These are phyloP conservation scores for Raphanus raphanistrum DNA, from an alignment of 345 rosid species.

Conservation along the genomic window DNA sequence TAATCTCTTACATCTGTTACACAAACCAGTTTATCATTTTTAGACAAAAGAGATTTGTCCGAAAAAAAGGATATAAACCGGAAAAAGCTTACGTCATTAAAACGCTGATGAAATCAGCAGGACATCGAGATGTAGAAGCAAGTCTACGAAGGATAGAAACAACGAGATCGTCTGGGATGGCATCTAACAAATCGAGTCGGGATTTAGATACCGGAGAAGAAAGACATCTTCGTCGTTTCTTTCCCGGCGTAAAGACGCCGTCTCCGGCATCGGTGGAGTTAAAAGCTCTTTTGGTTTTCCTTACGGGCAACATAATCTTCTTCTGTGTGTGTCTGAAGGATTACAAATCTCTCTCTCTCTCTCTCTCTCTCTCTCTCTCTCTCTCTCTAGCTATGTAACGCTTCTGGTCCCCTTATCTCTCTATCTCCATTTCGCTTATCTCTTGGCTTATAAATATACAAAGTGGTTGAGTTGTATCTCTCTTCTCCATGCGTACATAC, in stretches of 20 bases:
- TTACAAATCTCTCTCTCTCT: conserved; percentile 26
- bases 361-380: background rate
- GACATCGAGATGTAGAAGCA: conserved; percentile 57
- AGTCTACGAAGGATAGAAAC: conserved; percentile 61
- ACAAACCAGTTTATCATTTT: background rate
- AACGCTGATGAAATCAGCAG: conserved; percentile 74
- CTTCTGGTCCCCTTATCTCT: conserved; percentile 55
- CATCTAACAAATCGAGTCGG: conserved; percentile 55
- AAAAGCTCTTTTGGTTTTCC: conserved; percentile 17
- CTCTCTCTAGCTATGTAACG: background rate
- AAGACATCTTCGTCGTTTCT: conserved; percentile 41
- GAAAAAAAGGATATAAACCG: background rate
- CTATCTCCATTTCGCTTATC: background rate
- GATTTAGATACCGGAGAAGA: background rate
- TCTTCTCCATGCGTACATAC: conserved; percentile 25
- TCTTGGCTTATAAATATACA: conserved; percentile 30
- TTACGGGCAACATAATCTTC: conserved; percentile 21
- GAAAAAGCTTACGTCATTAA: conserved; percentile 57
- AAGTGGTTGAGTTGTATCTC: conserved; percentile 42
- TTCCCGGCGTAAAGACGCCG: conserved; percentile 28
- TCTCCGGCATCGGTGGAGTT: background rate
- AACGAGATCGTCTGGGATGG: conserved; percentile 83
- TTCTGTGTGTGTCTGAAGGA: conserved; percentile 39
- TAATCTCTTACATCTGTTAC: conserved; percentile 84
- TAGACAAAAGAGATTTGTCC: background rate